Percentiles rank a stretch among this genome's conserved stretches.
Evolutionary conservation across 2,329 filamentous ascomycete species (phyloP).

Genomic region (Dichotomopilus funicola): DNA sequence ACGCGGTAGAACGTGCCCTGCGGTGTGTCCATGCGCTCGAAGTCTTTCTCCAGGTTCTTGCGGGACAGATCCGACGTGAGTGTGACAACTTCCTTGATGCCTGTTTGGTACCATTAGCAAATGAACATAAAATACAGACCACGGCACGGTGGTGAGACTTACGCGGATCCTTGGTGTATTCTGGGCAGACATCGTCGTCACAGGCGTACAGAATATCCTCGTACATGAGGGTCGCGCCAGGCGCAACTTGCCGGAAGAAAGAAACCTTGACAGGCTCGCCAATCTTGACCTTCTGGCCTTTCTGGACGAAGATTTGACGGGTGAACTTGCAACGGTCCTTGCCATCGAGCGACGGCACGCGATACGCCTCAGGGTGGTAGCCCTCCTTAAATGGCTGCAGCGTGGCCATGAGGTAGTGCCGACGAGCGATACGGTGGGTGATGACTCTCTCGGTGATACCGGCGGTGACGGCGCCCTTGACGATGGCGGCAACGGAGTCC

Average conservation of each 20-base stretch:
- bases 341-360: conserved; percentile 90
- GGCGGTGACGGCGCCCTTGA: conserved; percentile 95
- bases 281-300: conserved; percentile 98
- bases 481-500: conserved; percentile 97
- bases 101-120: conserved; percentile 40
- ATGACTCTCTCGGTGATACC: conserved; percentile 96
- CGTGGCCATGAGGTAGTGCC: conserved; percentile 98
- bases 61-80: conserved; percentile 93
- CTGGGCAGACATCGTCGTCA: conserved; percentile 94
- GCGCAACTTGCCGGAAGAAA: conserved; percentile 96
- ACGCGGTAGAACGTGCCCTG: conserved; percentile 92
- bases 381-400: conserved; percentile 98
- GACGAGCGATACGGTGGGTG: conserved; percentile 91
- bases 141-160: conserved; percentile 42
- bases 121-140: too few species aligned
- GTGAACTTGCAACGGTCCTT: conserved; percentile 99
- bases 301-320: conserved; percentile 95
- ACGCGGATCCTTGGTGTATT: conserved; percentile 99
- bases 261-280: conserved; percentile 98
- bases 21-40: conserved; percentile 97
- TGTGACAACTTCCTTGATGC: conserved; percentile 98
- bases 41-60: conserved; percentile 98
- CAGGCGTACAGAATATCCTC: conserved; percentile 97
- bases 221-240: conserved; percentile 97
- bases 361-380: conserved; percentile 96